phyloP scores from a whole-genome alignment of 331 rosid species.

The Ulmus americana region DNA sequence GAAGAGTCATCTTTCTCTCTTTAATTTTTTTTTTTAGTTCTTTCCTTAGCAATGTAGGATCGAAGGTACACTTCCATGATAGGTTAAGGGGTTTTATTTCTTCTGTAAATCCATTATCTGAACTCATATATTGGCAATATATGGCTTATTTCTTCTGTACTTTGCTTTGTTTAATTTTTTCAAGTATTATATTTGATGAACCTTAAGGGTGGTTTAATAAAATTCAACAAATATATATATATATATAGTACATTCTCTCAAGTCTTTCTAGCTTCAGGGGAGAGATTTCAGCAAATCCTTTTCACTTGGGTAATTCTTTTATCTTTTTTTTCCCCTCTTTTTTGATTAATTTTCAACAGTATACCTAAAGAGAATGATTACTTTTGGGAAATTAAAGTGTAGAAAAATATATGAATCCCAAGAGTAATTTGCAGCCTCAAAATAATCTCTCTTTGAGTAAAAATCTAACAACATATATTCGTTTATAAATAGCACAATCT shows the following conservation, averaged over 20 bases:
- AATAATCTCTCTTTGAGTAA: background rate
- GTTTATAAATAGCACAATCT: constrained; percentile 9
- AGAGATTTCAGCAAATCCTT: background rate
- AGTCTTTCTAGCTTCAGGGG: no score
- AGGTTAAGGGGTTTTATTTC: background rate
- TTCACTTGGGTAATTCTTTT: background rate
- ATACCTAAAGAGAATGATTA: background rate
- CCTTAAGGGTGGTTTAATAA: background rate
- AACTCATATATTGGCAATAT: constrained; percentile 6
- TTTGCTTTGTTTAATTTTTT: background rate
- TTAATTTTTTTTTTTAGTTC: background rate
- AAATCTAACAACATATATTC: constrained; percentile 11
- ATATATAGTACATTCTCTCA: no score
- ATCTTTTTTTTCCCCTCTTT: background rate
- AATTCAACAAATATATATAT: no score
- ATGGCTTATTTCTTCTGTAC: constrained; percentile 1
- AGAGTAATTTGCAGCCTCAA: constrained; percentile 7
- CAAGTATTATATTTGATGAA: background rate
- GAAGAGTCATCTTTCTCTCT: constrained; percentile 16
- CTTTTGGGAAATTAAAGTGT: constrained; percentile 9
- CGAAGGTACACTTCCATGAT: constrained; percentile 5
- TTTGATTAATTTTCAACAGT: background rate
- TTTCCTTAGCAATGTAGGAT: constrained; percentile 3
- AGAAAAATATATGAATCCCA: constrained; percentile 9
- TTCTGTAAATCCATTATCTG: constrained; percentile 18